Evolutionary conservation across 192 early-diverging fungal species (phyloP), one percentile per base, ranked within the genome.

Genomic region (Linnemannia hyalina): DNA sequence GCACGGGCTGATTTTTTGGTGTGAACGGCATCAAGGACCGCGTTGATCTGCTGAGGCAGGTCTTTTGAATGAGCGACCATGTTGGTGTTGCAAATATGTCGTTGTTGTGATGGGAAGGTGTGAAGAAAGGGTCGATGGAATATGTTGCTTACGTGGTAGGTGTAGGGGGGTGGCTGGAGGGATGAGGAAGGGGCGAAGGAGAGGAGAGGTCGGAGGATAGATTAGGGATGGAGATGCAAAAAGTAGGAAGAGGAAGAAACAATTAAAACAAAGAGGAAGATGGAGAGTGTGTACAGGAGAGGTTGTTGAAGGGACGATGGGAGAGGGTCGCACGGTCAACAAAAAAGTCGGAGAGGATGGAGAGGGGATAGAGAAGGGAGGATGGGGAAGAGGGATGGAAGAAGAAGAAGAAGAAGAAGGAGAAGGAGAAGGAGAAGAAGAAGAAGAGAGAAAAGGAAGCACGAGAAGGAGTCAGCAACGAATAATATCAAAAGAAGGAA

Each of bases 1-100:
- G 68, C 36, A 42, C 60, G 36, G 54, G 57, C 29, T 0, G 84
- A 81, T 41, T 81, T 77, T 63, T 86, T 77, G 1, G 78, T 44
- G 65, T 78, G 84, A 16, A 86, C 76, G 2, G 84, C 74, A 63
- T 86, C 84, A 15, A 86, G 80, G 44, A 86, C 84, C 23, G 84
- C 74, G 80, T 75, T 86, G 84, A 86, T 86, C 80, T 86, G 84
- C 75, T 81, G 70, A 68, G 84, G 84, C 84, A 86, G 72, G 80
- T 86, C 84, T 68, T 86, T 86, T 73, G 84, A 86, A 68, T 86
- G 84, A 55, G 77, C 84, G 26, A 80, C 77, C 84, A 86, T 85
- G n/a, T 42, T 41, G 4, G 2, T 22, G 32, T 36, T 23, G 15
- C 29, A 40, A 52, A 57, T 75, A 36, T 10, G 69, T 35, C 41